Conservation (phyloP, 2,329 filamentous ascomycete species). For the Nemania abortiva region DNA sequence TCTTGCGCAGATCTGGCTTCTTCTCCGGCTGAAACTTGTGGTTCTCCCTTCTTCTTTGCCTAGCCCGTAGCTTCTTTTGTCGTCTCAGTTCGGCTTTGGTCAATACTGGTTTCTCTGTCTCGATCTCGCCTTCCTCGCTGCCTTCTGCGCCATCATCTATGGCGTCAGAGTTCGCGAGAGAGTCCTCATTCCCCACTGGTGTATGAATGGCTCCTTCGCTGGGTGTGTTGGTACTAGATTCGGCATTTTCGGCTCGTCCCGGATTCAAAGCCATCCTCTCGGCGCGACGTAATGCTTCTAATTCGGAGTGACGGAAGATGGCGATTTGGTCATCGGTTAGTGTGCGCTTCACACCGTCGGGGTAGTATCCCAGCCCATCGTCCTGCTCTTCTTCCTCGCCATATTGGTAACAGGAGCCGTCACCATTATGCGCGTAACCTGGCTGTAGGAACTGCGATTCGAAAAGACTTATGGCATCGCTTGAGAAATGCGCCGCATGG, state of each 20-base stretch:
- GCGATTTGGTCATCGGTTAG: conserved; percentile 91
- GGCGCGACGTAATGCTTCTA: conserved; percentile 75
- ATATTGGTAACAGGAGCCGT: conserved; percentile 48
- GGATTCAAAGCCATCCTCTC: conserved; percentile 53
- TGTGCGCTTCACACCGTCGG: conserved; percentile 87
- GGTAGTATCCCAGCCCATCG: conserved; percentile 83
- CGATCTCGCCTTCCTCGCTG: conserved; percentile 53
- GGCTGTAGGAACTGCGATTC: conserved; percentile 59
- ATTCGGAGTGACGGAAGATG: conserved; percentile 90
- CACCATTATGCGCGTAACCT: conserved; percentile 36
- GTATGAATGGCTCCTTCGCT: conserved; percentile 8
- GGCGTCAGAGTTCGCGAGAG: conserved; percentile 28
- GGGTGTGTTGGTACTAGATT: conserved; percentile 27
- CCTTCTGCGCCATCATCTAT: conserved; percentile 42
- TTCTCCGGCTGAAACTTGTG: conserved; percentile 57
- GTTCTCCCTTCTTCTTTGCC: conserved; percentile 55
- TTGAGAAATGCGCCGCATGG: conserved; percentile 70
- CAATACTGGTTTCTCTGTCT: conserved; percentile 47
- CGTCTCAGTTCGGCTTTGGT: conserved; percentile 46
- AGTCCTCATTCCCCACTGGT: conserved; percentile 9
- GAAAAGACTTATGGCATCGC: conserved; percentile 60
- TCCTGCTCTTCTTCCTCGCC: conserved; percentile 58
- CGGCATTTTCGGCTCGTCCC: conserved; percentile 36
- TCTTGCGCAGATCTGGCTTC: conserved; percentile 73
- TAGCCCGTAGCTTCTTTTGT: conserved; percentile 55